Conservation (phyloP, 345 rosid species). For the Durio zibethinus region DNA sequence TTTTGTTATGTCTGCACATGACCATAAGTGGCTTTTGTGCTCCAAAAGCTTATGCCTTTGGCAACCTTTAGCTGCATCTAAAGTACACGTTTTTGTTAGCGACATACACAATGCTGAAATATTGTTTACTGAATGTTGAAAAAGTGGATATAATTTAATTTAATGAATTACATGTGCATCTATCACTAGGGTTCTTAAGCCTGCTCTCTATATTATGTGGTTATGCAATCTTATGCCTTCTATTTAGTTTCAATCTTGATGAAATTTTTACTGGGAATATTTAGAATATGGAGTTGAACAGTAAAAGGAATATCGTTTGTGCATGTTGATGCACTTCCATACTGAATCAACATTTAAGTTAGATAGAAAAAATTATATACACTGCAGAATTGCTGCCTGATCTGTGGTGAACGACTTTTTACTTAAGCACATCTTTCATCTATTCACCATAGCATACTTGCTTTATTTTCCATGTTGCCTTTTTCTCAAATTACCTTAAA, state of each 20-base stretch:
- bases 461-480: constrained; percentile 7
- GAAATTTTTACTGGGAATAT: background rate
- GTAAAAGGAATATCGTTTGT: background rate
- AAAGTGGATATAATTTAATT: background rate
- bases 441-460: background rate
- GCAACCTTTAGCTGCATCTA: background rate
- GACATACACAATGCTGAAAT: background rate
- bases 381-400: background rate
- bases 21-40: background rate
- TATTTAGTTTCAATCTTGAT: background rate
- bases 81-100: background rate
- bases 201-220: background rate
- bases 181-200: background rate
- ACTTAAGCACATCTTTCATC: background rate
- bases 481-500: constrained; percentile 13
- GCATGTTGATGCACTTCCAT: background rate
- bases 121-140: background rate
- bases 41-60: background rate
- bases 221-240: background rate
- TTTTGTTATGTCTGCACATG: background rate
- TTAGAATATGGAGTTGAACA: background rate
- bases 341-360: background rate
- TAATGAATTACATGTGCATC: background rate
- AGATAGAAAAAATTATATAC: background rate
- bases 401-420: background rate